A percentile compares a stretch with the other conserved stretches of the same genome.
phyloP scores from a whole-genome alignment of 768 basidiomycete genomes.

The Termitomyces sp. region DNA sequence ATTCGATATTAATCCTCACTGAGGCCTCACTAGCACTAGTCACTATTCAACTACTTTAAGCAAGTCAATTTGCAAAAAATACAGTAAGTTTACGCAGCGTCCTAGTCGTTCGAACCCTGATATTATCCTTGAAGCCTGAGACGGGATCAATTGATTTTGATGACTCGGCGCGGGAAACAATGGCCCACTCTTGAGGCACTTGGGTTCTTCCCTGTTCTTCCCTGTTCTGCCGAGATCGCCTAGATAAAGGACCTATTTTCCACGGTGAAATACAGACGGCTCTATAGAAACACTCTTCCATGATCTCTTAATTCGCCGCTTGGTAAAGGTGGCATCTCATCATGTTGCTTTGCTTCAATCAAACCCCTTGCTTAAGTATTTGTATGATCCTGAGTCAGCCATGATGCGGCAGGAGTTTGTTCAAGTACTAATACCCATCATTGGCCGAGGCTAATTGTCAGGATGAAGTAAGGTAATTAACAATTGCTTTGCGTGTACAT shows the following conservation, averaged over 20 bases:
- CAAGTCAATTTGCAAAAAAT: no score
- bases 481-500: not conserved
- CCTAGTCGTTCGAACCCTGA: not conserved
- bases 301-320: not conserved
- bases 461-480: not conserved
- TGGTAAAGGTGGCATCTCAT: not conserved
- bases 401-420: not conserved
- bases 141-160: not conserved
- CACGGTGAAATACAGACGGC: not conserved
- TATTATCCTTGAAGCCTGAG: not conserved
- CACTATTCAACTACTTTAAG: no score
- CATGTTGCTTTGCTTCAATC: not conserved
- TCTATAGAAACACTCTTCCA: not conserved
- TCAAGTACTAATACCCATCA: not conserved
- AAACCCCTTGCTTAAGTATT: not conserved
- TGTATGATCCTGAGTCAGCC: not conserved
- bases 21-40: no score
- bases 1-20: no score
- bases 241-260: not conserved
- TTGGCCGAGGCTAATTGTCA: not conserved
- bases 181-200: not conserved
- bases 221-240: not conserved
- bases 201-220: no score
- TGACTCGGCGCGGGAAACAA: not conserved
- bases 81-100: no score